Base-by-base conservation (phyloP, 23 red algal species). In the Gracilaria gracilis region DNA sequence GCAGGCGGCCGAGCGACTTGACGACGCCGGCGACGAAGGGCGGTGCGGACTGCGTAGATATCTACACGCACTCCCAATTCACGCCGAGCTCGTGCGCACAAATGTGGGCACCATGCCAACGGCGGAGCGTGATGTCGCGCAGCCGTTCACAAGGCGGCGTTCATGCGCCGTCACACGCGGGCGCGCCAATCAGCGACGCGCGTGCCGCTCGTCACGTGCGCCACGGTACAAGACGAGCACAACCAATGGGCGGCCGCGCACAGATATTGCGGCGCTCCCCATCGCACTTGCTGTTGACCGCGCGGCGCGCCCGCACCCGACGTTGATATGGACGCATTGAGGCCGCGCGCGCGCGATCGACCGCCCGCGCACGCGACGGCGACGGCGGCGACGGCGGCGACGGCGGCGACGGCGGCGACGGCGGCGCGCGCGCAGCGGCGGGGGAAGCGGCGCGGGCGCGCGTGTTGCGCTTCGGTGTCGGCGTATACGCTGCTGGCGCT, bases 271-370 rank as follows among this genome's bases (percentile, higher is more conserved):
- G n/a, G n/a, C n/a, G n/a, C n/a, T n/a, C n/a, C n/a, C n/a, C n/a
- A n/a, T n/a, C n/a, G 42, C 42, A 46, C 11, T 11, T 46, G 42
- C 42, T 46, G 42, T 11, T 46, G 42, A 46, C 42, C 42, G 42
- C 42, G 42, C 42, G 42, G 5, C 42, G 42, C 42, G 42, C 42
- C 42, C 11, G 42, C 42, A 4, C 5, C 42, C n/a, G n/a, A n/a
- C n/a, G n/a, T n/a, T n/a, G 42, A 4, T 11, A 69, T 69, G 64
- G 64, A 69, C 8, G 32, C 32, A 14, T 24, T 37, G 32, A 34
- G 64, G 29, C 32, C 64, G 64, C 64, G 64, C 31, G 32, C 33
- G 64, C 64, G 64, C 64, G 64, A 69, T 32, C 64, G 64, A 4
- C 32, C 9, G 51, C 51, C 8, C n/a, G n/a, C n/a, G n/a, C n/a